Evolutionary conservation across 2,329 filamentous ascomycete genomes (phyloP), one percentile per base, ranked within the genome.

Genomic region (Aspergillus novoparasiticus): DNA sequence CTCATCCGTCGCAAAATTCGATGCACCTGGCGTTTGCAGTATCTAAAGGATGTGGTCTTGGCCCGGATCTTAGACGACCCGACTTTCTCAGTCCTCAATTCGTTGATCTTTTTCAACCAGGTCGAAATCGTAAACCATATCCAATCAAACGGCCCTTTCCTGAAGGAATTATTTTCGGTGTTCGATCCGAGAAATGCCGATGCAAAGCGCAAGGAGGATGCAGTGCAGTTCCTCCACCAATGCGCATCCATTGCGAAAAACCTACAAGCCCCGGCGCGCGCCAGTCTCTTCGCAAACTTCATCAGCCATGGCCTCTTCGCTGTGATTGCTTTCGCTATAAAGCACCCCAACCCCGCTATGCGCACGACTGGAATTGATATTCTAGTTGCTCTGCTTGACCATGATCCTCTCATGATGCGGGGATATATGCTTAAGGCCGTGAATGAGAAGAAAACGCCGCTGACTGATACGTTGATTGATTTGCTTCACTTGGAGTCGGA

Each of bases 21-120:
- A 74, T 93, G 94, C 77, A 98, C 95, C 1, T 97, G 97, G 81
- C 91, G 95, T 45, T 82, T 99, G 39, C 94, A 97, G 74, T 99
- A 99, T 76, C 85, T 99, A 60, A 99, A 98, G 78, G 95, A 99
- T 73, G 95, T 99, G n/a, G 94, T 98, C 1, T 86, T 99, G 50
- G 95, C 95, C 34, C 89, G 95, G 66, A 98, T 99, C 67, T 85
- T 99, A 65, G 95, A 99, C 79, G 95, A 99, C 76, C 94, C 94
- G 57, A 99, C 95, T 23, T 99, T 98, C 78, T 96, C 93, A 28
- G 94, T 98, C 30, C 88, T 99, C 68, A 99, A 98, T 80, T 97
- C 93, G 57, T 86, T 98, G 71, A 99, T 99, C 69, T 99, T 97
- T 82, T 99, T 96, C 84, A 95, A 98, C 80, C 95, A 99, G 81